These are phyloP conservation scores for Coniosporium apollinis DNA, from an alignment of 495 filamentous ascomycete species.

Conservation along the genomic window DNA sequence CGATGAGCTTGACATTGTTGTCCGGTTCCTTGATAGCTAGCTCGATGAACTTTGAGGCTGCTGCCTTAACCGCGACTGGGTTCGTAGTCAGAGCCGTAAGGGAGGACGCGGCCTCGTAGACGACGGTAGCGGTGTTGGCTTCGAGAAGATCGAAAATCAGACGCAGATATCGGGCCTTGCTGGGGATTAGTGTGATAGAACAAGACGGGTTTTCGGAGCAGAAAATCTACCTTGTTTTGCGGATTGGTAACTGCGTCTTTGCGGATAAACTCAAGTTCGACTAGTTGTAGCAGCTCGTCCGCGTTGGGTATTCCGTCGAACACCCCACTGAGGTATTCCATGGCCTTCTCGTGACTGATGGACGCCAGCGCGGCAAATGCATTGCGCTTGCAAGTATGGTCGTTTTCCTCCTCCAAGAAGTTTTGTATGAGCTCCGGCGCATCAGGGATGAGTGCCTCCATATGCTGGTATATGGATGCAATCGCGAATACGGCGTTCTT, in stretches of 20 bases:
- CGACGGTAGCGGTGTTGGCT: constrained; percentile 80
- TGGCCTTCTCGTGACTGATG: constrained; percentile 83
- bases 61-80: constrained; percentile 93
- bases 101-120: constrained; percentile 98
- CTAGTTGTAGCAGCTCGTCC: constrained; percentile 84
- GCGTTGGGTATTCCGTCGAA: constrained; percentile 91
- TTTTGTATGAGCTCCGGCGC: constrained; percentile 80
- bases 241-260: constrained; percentile 93
- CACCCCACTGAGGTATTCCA: constrained; percentile 76
- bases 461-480: constrained; percentile 82
- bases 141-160: constrained; percentile 96
- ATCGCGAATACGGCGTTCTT: constrained; percentile 96
- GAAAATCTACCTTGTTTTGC: constrained; percentile 59
- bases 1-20: constrained; percentile 98
- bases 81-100: constrained; percentile 88
- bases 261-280: constrained; percentile 88
- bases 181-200: too few species aligned
- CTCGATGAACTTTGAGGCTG: constrained; percentile 90
- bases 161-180: constrained; percentile 69
- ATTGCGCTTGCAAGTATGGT: constrained; percentile 95
- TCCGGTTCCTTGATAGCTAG: constrained; percentile 92
- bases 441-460: constrained; percentile 83
- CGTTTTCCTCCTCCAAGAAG: constrained; percentile 83
- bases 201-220: too few species aligned
- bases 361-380: constrained; percentile 82